Evolutionary conservation across 179 eudicot species (phyloP).

Genomic region (Gypsophila paniculata): DNA sequence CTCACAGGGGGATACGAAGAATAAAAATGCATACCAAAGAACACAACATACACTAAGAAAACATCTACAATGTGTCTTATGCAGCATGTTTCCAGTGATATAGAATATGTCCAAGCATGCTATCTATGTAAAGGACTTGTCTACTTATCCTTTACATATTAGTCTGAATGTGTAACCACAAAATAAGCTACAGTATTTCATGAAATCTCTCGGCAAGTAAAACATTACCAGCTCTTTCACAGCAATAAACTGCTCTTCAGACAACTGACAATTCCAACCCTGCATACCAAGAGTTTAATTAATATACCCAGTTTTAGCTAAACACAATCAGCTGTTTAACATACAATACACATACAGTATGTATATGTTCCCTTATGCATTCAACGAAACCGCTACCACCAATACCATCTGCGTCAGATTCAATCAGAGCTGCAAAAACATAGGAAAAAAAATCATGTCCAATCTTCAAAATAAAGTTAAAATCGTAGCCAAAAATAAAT

Average conservation of each 20-base stretch:
- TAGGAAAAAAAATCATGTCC: neutral
- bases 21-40: neutral
- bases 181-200: neutral
- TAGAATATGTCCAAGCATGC: neutral
- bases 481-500: neutral
- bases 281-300: constrained; percentile 30
- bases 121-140: neutral
- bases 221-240: constrained; percentile 88
- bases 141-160: neutral
- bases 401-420: constrained; percentile 98
- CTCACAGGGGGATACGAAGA: neutral
- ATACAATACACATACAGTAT: constrained; percentile 59
- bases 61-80: neutral
- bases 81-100: constrained; percentile 1
- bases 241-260: constrained; percentile 97
- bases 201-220: neutral
- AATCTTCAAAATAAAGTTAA: constrained; percentile 16
- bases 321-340: neutral
- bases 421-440: constrained; percentile 75
- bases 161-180: neutral
- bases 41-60: neutral
- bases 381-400: constrained; percentile 99
- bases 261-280: constrained; percentile 92
- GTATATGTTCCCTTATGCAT: constrained; percentile 96
- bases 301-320: constrained; percentile 12